Evolutionary conservation across 108 stramenopile species (phyloP), one percentile per base, ranked within the genome.

Genomic region (Schizochytrium sp.): DNA sequence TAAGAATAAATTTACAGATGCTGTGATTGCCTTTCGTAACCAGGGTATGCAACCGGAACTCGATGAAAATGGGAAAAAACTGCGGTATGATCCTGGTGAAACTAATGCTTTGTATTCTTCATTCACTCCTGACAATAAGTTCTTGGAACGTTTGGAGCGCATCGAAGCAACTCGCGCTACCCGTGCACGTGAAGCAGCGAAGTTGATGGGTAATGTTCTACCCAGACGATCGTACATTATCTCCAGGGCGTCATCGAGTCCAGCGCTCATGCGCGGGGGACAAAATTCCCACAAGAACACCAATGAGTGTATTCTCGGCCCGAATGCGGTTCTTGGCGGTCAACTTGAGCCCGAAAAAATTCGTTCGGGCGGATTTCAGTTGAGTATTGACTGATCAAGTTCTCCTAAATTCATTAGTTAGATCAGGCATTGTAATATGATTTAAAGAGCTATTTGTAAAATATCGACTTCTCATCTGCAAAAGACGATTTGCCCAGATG

Each of bases 91-190:
- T 28, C 76, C 76, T 17, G 76, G 76, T 55, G 76, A 83, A 28
- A 40, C 10, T 53, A 49, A 83, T 28, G 50, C 76, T 5, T 28
- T 83, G 53, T 83, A 83, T 28, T 55, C 50, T 0, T 55, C 50
- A 5, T 83, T 83, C 40, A 83, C 76, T 13, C 76, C 76, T 15
- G 76, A 83, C 53, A 83, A 28, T n/a, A 83, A 55, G 10, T 83
- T 83, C 55, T 1, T 83, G 47, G 76, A 83, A 40, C 64, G 64
- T 7, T 10, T 8, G 8, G 64, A 69, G 12, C 2, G 64, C 19
- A 38, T 69, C 3, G 64, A 12, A 7, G 64, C 64, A 7, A 3
- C 40, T 15, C 64, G 64, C 12, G 64, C 64, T 8, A 69, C 64
- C 42, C 64, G 64, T 7, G 12, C 40, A 69, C 40, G 44, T 8